phyloP scores from a whole-genome alignment of 768 basidiomycete species.

The Infundibulicybe gibba region DNA sequence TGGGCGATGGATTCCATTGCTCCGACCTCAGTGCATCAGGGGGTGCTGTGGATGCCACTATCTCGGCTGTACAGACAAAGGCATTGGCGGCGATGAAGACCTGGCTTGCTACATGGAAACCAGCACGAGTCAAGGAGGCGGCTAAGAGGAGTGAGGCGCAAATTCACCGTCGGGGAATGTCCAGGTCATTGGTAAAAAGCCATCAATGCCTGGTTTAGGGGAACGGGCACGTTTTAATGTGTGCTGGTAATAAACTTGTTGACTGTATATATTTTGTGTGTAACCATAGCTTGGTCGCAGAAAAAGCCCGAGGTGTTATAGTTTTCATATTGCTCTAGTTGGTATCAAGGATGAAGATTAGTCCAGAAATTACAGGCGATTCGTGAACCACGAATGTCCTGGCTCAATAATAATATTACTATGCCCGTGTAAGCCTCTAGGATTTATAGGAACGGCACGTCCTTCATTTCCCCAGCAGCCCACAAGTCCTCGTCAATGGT shows the following conservation, averaged over 20 bases:
- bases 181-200: slow-evolving; percentile 14
- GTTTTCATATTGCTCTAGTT: neutral
- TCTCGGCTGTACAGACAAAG: slow-evolving; percentile 49
- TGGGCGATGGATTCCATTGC: slow-evolving; percentile 65
- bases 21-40: slow-evolving; percentile 48
- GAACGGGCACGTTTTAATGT: slow-evolving; percentile 16
- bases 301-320: neutral
- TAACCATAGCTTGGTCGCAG: no score
- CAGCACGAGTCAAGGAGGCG: slow-evolving; percentile 4
- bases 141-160: neutral
- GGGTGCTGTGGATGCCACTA: slow-evolving; percentile 44
- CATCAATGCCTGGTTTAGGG: slow-evolving; percentile 32
- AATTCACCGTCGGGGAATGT: neutral
- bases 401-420: neutral
- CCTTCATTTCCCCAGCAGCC: slow-evolving; percentile 82
- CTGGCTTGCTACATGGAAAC: slow-evolving; percentile 53
- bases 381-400: neutral
- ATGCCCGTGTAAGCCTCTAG: no score
- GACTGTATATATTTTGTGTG: neutral
- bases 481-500: slow-evolving; percentile 78
- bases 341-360: neutral
- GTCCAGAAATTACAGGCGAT: no score
- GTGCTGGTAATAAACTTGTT: neutral
- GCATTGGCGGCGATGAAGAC: slow-evolving; percentile 48
- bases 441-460: slow-evolving; percentile 59